Percentiles rank a stretch among this genome's conserved stretches.
Conservation (phyloP, 2,329 filamentous ascomycete species). For the Talaromyces piceae region DNA sequence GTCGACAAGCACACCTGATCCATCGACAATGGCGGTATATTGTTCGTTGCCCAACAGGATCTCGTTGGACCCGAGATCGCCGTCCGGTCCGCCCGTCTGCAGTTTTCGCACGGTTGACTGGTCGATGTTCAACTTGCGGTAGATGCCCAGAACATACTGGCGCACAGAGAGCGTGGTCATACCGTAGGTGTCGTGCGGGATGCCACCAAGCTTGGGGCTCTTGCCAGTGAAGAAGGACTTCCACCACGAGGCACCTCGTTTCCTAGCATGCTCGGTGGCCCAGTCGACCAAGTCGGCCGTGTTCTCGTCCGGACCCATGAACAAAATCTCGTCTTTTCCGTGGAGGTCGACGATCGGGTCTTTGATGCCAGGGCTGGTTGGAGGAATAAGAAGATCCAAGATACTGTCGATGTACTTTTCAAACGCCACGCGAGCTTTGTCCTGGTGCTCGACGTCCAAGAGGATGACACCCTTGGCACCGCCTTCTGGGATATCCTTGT, state of each 20-base stretch:
- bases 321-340: conserved; percentile 91
- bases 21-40: conserved; percentile 93
- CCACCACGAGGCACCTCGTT: conserved; percentile 91
- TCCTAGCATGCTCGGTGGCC: conserved; percentile 92
- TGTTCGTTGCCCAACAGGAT: conserved; percentile 94
- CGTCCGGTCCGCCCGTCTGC: conserved; percentile 95
- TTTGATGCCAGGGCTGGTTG: conserved; percentile 92
- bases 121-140: conserved; percentile 89
- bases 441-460: conserved; percentile 87
- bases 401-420: conserved; percentile 99
- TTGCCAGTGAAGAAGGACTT: conserved; percentile 99
- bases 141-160: conserved; percentile 93
- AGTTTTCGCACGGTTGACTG: conserved; percentile 80
- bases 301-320: conserved; percentile 99
- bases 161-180: conserved; percentile 98
- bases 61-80: conserved; percentile 94
- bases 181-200: conserved; percentile 90
- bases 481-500: conserved; percentile 98
- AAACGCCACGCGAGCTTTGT: conserved; percentile 85
- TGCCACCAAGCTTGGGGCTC: conserved; percentile 89
- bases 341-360: conserved; percentile 95
- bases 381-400: conserved; percentile 83
- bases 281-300: conserved; percentile 95
- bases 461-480: conserved; percentile 97
- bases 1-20: conserved; percentile 88